Conservation (phyloP, 305 asterid species). For the Fraxinus sp. region DNA sequence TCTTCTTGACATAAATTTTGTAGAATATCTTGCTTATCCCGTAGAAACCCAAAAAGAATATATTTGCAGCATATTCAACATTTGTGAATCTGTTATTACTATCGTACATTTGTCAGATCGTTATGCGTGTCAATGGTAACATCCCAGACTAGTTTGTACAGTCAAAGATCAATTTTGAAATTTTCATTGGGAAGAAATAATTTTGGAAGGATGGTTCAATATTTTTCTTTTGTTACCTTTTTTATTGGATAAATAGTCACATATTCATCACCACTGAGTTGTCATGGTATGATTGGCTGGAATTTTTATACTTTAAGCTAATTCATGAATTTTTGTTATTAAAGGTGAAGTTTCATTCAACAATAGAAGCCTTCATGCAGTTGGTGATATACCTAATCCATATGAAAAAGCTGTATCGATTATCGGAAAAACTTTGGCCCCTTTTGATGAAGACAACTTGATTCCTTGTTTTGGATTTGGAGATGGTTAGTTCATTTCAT, state of each 20-base stretch:
- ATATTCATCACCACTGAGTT: background rate
- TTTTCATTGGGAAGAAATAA: background rate
- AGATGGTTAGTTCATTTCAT: constrained; percentile 52
- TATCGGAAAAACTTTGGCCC: constrained; percentile 76
- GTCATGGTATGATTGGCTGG: constrained; percentile 5
- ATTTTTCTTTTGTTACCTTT: background rate
- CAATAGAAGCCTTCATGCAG: constrained; percentile 60
- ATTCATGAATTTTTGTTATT: constrained; percentile 28
- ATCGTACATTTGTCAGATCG: background rate
- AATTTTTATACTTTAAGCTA: constrained; percentile 25
- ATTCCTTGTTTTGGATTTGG: constrained; percentile 94
- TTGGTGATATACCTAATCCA: constrained; percentile 63
- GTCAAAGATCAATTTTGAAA: background rate
- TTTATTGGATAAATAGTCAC: background rate
- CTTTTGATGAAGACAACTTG: constrained; percentile 73
- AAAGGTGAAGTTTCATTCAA: constrained; percentile 67
- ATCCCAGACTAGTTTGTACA: background rate
- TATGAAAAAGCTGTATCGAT: constrained; percentile 73
- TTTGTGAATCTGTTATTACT: background rate
- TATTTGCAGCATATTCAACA: background rate
- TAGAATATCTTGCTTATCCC: background rate
- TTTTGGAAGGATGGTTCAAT: background rate
- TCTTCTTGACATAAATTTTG: background rate
- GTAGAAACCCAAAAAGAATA: background rate
- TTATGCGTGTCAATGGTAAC: background rate